phyloP scores from a whole-genome alignment of 495 filamentous ascomycete species.

The Penicillium fimorum region DNA sequence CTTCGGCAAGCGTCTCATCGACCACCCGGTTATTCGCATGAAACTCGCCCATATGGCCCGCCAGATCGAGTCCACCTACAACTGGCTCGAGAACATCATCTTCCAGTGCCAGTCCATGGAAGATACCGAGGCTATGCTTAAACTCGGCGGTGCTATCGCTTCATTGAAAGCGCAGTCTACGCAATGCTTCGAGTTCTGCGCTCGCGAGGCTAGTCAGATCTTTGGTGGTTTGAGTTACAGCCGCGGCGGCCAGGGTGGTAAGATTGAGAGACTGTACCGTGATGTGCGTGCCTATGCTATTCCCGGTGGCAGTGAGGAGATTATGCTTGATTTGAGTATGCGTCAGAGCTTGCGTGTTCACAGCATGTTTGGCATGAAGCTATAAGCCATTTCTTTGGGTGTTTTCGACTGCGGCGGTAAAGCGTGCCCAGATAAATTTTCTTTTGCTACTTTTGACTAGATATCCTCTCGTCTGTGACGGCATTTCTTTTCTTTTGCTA shows the following conservation, averaged over 20 bases:
- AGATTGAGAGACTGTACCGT: conserved; percentile 92
- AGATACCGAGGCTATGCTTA: conserved; percentile 93
- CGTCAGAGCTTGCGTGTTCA: conserved; percentile 87
- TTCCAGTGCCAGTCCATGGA: conserved; percentile 92
- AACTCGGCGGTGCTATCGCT: conserved; percentile 92
- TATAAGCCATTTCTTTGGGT: conserved; percentile 51
- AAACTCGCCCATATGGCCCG: conserved; percentile 98
- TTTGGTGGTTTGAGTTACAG: conserved; percentile 94
- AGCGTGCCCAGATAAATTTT: neutral
- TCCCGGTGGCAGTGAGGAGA: conserved; percentile 95
- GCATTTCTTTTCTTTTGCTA: neutral
- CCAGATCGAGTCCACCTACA: conserved; percentile 93
- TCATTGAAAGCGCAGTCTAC: conserved; percentile 91
- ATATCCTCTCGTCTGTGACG: conserved; percentile 10
- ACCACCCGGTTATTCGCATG: conserved; percentile 95
- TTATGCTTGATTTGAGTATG: conserved; percentile 97
- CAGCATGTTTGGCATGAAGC: conserved; percentile 92
- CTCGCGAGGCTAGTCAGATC: conserved; percentile 93
- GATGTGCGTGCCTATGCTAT: conserved; percentile 99
- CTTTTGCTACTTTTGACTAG: conserved; percentile 1
- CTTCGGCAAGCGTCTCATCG: conserved; percentile 92
- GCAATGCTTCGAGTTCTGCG: conserved; percentile 94
- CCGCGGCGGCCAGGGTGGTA: conserved; percentile 90
- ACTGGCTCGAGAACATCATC: conserved; percentile 96
- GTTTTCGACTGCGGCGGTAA: neutral